Evolutionary conservation across 805 yeast species (phyloP).

Genomic region (Dipodascopsis uninucleata): DNA sequence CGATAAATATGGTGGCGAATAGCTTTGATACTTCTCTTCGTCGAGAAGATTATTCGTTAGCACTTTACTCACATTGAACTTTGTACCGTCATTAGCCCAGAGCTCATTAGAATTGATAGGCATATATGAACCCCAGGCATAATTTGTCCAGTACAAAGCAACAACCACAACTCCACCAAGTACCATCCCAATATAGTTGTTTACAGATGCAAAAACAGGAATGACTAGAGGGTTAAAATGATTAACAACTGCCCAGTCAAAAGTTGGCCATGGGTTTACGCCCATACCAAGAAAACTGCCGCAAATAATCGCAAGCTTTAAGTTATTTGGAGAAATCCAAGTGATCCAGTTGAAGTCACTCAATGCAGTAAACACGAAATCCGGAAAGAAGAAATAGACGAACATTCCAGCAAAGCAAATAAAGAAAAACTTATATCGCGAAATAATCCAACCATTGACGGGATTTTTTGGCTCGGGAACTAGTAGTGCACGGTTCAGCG

Average conservation of each 20-base stretch:
- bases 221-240: constrained; percentile 51
- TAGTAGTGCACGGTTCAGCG: constrained; percentile 52
- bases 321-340: constrained; percentile 38
- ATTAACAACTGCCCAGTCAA: constrained; percentile 55
- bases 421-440: constrained; percentile 50
- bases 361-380: constrained; percentile 57
- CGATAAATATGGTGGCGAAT: constrained; percentile 63
- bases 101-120: constrained; percentile 50
- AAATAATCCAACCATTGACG: constrained; percentile 59
- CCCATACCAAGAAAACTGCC: constrained; percentile 56
- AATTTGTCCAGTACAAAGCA: constrained; percentile 42
- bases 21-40: constrained; percentile 44
- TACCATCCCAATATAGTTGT: constrained; percentile 36
- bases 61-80: constrained; percentile 47
- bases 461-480: constrained; percentile 29
- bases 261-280: constrained; percentile 38
- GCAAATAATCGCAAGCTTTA: constrained; percentile 51
- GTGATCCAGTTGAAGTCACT: constrained; percentile 59
- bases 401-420: constrained; percentile 43
- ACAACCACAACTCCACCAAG: constrained; percentile 32
- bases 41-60: constrained; percentile 46
- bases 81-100: constrained; percentile 50
- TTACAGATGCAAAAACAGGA: constrained; percentile 55
- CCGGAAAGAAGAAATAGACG: constrained; percentile 65
- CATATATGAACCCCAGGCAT: constrained; percentile 39